Percentiles rank a stretch among this genome's conserved stretches.
Conservation (phyloP, 1,284 basidiomycete genomes). For the Mycena sp. region DNA sequence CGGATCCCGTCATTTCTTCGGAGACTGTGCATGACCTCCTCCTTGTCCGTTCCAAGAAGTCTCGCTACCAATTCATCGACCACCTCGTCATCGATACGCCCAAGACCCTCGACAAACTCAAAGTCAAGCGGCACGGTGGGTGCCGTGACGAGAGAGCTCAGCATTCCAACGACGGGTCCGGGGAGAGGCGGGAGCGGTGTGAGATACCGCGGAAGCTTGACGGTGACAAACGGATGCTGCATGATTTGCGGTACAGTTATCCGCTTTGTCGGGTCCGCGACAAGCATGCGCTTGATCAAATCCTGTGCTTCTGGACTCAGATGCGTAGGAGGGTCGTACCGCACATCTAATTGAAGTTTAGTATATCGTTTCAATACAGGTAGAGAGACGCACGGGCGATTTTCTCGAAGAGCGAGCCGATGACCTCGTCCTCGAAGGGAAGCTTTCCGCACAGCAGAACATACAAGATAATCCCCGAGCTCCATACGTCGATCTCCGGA, state of each 20-base stretch:
- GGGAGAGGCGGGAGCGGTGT: slow-evolving; percentile 85
- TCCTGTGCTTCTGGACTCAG: slow-evolving; percentile 81
- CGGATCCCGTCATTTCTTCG: slow-evolving; percentile 82
- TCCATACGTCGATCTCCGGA: slow-evolving; percentile 98
- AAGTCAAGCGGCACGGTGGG: slow-evolving; percentile 69
- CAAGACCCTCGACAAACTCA: slow-evolving; percentile 84
- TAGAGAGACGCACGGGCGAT: slow-evolving; percentile 79
- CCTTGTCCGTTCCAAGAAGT: slow-evolving; percentile 82
- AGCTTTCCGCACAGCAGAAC: slow-evolving; percentile 93
- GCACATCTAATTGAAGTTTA: too few relatives aligned
- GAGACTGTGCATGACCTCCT: slow-evolving; percentile 89
- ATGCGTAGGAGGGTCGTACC: slow-evolving; percentile 83
- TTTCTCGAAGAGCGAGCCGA: slow-evolving; percentile 91
- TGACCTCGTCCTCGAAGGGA: slow-evolving; percentile 96
- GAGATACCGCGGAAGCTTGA: slow-evolving; percentile 88
- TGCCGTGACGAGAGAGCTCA: slow-evolving; percentile 74
- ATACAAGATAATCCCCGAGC: slow-evolving; percentile 94
- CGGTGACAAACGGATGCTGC: slow-evolving; percentile 88
- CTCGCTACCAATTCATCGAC: slow-evolving; percentile 84
- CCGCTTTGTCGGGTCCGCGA: slow-evolving; percentile 91
- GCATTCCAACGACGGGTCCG: slow-evolving; percentile 76
- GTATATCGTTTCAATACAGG: too few relatives aligned
- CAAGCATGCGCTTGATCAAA: slow-evolving; percentile 88
- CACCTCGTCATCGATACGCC: slow-evolving; percentile 89
- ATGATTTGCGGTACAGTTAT: slow-evolving; percentile 93